phyloP scores from a whole-genome alignment of 75 land plant genomes.

The Cupressus sempervirens region DNA sequence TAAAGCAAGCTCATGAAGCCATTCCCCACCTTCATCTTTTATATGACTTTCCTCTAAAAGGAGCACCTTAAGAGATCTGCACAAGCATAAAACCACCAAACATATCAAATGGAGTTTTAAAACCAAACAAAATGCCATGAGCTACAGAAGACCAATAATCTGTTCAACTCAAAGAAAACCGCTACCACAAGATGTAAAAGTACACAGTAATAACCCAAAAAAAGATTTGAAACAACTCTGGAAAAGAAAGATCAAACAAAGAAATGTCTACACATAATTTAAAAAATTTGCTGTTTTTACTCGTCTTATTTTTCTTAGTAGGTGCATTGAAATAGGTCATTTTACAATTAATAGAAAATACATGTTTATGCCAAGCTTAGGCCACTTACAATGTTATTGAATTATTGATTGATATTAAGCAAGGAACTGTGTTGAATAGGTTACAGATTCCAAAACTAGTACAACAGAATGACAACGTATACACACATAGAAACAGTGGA shows the following conservation, averaged over 20 bases:
- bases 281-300: neutral
- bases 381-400: no score
- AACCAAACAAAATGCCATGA: neutral
- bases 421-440: no score
- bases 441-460: no score
- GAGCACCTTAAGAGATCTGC: conserved; percentile 63
- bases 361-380: neutral
- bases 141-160: neutral
- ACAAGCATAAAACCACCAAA: conserved; percentile 1
- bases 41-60: conserved; percentile 78
- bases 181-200: neutral
- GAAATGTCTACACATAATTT: neutral
- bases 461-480: no score
- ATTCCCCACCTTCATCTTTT: conserved; percentile 64
- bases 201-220: neutral
- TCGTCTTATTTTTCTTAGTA: neutral
- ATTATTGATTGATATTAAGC: no score
- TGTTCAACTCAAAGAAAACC: neutral
- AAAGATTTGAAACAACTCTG: neutral
- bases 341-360: neutral
- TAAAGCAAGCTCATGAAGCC: conserved; percentile 82
- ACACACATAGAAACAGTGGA: no score
- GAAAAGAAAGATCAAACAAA: neutral
- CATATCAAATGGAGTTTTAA: neutral
- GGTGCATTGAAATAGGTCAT: neutral